These are phyloP conservation scores for Ambrosia artemisiifolia DNA, from an alignment of 129 eudicot genomes.

Conservation along the genomic window DNA sequence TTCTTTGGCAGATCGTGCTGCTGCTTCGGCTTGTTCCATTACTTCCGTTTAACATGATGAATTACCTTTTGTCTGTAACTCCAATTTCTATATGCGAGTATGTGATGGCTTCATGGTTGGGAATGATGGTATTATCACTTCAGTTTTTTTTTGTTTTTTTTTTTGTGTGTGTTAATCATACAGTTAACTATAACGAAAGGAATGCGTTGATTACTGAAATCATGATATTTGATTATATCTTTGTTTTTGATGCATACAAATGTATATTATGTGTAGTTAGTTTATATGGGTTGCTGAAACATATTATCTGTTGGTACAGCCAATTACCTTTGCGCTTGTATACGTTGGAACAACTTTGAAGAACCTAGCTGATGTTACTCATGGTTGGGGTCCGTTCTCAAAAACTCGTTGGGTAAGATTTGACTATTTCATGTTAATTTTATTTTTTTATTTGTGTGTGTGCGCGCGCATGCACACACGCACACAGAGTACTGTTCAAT, in stretches of 20 bases:
- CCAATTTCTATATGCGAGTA: conserved; percentile 68
- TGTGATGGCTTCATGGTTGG: conserved; percentile 88
- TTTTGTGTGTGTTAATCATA: not conserved
- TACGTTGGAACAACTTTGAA: conserved; percentile 85
- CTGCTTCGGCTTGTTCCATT: conserved; percentile 90
- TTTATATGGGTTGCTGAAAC: not conserved
- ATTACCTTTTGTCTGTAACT: conserved; percentile 87
- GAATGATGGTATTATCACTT: conserved; percentile 72
- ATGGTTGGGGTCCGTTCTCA: conserved; percentile 78
- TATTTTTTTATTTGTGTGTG: too few species aligned
- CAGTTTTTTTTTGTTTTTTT: not conserved
- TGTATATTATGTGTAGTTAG: too few species aligned
- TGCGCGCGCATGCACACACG: too few species aligned
- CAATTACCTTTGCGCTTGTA: conserved; percentile 75
- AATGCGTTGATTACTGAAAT: not conserved
- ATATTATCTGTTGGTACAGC: conserved; percentile 42
- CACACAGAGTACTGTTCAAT: too few species aligned
- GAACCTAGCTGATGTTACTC: conserved; percentile 90
- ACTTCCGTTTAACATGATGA: conserved; percentile 84
- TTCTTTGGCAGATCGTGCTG: conserved; percentile 64
- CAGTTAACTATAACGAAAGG: not conserved
- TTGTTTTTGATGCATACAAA: not conserved
- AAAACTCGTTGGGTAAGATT: conserved; percentile 80
- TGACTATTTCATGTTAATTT: not conserved
- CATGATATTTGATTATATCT: not conserved